phyloP scores from a whole-genome alignment of 2,329 filamentous ascomycete species.

The Aspergillus fumigatus region DNA sequence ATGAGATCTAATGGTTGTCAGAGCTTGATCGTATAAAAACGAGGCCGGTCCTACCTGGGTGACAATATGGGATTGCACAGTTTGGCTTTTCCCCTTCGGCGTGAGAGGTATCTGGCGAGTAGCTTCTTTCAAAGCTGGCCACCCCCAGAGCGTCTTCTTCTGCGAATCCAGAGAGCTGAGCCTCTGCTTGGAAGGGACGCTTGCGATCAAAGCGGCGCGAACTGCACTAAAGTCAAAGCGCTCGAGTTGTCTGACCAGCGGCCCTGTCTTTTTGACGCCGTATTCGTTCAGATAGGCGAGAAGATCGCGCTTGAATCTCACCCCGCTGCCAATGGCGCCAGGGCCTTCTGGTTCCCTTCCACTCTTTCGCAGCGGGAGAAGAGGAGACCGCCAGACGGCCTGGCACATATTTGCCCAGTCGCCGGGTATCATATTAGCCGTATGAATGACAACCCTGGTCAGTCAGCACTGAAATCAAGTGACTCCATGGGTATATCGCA shows the following conservation, averaged over 20 bases:
- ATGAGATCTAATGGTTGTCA: constrained; percentile 63
- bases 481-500: constrained; percentile 7
- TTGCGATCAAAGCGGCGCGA: constrained; percentile 69
- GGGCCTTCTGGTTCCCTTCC: constrained; percentile 7
- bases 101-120: constrained; percentile 52
- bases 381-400: constrained; percentile 72
- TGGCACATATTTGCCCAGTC: constrained; percentile 90
- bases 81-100: constrained; percentile 11
- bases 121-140: constrained; percentile 61
- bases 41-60: constrained; percentile 24
- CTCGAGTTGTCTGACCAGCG: constrained; percentile 55
- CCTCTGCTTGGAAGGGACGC: constrained; percentile 66
- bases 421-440: constrained; percentile 82
- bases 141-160: constrained; percentile 66
- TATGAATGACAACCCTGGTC: constrained; percentile 67
- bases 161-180: constrained; percentile 39
- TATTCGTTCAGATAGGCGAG: constrained; percentile 69
- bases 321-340: constrained; percentile 54
- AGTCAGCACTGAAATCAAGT: constrained; percentile 1
- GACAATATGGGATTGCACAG: constrained; percentile 31
- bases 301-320: constrained; percentile 70
- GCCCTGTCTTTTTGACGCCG: constrained; percentile 50
- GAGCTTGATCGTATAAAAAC: constrained; percentile 3
- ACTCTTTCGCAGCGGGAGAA: constrained; percentile 50
- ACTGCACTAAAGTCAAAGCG: constrained; percentile 67